Evolutionary conservation across 2,329 filamentous ascomycete genomes (phyloP), one percentile per base, ranked within the genome.

Genomic region (Colletotrichum agaves): DNA sequence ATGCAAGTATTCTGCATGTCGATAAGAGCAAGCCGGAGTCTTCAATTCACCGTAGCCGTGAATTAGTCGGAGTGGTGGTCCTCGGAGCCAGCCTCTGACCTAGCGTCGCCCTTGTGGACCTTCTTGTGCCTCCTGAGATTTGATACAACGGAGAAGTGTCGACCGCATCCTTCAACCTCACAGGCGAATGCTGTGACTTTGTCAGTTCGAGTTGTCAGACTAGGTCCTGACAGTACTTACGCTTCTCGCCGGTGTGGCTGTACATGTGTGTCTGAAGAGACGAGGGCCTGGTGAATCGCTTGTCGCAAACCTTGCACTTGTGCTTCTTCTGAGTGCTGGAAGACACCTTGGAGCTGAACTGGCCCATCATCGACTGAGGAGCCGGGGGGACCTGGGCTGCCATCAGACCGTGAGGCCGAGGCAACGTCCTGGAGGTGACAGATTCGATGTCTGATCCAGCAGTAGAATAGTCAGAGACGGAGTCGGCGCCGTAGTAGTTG

Each of bases 241-340:
- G 95, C 84, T 98, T 98, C 80, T 98, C 95, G 77, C 95, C 95
- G 63, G 95, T 98, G 77, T 98, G 95, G 80, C 94, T 97, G 82
- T 98, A 98, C 92, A 98, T 98, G 78, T 98, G 95, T 35, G 95
- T 98, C 78, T 98, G 95, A 43, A 98, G 81, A 13, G 95, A 98
- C 77, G 94, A 97, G 1, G 95, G 95, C 61, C 95, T 88, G 2
- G 95, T 98, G 79, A 98, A 98, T 47, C 95, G 90, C 87, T 98
- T 98, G 81, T 98, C 95, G 84, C 95, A 98, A 68, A 98, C 93
- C 83, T 97, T 98, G 88, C 95, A 98, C 85, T 98, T 98, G 84
- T 98, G 96, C 86, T 98, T 98, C 89, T 98, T 98, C 78, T 98
- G 94, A 10, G 95, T 96, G 81, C 93, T 97, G 17, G 93, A 94